Evolutionary conservation across 768 basidiomycete genomes (phyloP), one percentile per base, ranked within the genome.

Genomic region (Hygrocybe coccinea): DNA sequence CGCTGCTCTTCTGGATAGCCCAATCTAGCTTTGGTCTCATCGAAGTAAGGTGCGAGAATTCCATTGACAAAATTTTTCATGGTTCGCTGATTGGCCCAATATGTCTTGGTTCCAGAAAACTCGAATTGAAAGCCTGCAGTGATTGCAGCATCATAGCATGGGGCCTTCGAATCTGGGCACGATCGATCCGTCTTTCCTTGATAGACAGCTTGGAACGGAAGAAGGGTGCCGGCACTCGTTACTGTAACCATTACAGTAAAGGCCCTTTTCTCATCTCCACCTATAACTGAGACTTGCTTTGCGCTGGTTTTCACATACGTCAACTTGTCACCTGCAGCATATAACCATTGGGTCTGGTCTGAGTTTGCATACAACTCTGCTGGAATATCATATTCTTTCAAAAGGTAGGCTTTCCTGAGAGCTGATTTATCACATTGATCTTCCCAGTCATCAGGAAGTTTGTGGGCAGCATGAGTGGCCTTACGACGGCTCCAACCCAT

Each of bases 201-300:
- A 52, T 66, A 74, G 37, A 76, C 67, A 0, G 64, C 69, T 56
- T 76, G 75, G 12, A 74, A 60, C 2, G 68, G 70, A 1, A 73
- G 62, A 2, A 71, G 33, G 0, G 38, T 57, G 2, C 73, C 72
- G 44, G 56, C 46, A 25, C 55, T 58, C 2, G 66, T 58, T 17
- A 75, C 58, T 1, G 67, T 64, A 2, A 70, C 62, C 19, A 75
- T 33, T 1, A 67, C 35, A 2, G 73, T 76, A 37, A 74, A 72
- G 19, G 72, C 75, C 0, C 69, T 60, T 58, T 76, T 76, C 53
- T 76, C 73, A 2, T 75, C 73, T 6, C 25, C 44, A 2, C 75
- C 71, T 22, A 71, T 45, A 6, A 67, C 55, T 2, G 67, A 34
- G 1, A 75, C 71, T n/a, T 52, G 51, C 19, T 50, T 49, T 36